Base-by-base conservation (phyloP, 495 filamentous ascomycete species). In the Penicillium diatomitis region DNA sequence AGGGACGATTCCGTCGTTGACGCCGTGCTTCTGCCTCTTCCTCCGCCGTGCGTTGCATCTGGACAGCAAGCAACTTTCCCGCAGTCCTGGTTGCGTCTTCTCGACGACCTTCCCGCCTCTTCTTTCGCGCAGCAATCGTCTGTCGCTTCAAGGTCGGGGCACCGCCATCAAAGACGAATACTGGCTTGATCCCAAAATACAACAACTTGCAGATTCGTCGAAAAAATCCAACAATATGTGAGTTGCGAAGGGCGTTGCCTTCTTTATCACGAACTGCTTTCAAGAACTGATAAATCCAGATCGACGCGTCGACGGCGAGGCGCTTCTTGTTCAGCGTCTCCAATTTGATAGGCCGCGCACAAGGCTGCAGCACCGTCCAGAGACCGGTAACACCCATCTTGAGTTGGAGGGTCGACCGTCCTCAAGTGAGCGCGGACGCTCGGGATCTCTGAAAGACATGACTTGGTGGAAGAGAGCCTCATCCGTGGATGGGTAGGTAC, bases 281-380 rank as follows among this genome's bases (percentile, higher is more conserved):
- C 52, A 98, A 79, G 62, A 98, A 98, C 63, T 98, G 92, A 71
- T 98, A 98, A 50, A 98, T 96, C 92, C 92, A 98, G 60, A 97
- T 98, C 3, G 89, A 95, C 45, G 94, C 92, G 68, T 98, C 92
- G 65, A 98, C 87, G 31, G 92, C 92, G 50, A 98, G 82, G 27
- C 92, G 88, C 64, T 95, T 96, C 51, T 84, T 84, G 64, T 96
- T 95, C 44, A 98, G 83, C 2, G 92, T 95, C 62, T 94, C 88
- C 56, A 98, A 86, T 67, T 95, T 95, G 50, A 92, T 90, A 31
- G 74, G 76, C 44, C 76, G 70, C 29, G 91, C 92, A 60, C 85
- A 95, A 32, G 92, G 92, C 65, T 94, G 86, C 50, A 96, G 74
- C 42, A 98, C 85, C 37, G 85, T 88, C 92, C 92, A 98, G 48